A percentile compares a stretch with the other conserved stretches of the same genome.
phyloP scores from a whole-genome alignment of 108 stramenopile genomes.

The Skeletonema costatum region DNA sequence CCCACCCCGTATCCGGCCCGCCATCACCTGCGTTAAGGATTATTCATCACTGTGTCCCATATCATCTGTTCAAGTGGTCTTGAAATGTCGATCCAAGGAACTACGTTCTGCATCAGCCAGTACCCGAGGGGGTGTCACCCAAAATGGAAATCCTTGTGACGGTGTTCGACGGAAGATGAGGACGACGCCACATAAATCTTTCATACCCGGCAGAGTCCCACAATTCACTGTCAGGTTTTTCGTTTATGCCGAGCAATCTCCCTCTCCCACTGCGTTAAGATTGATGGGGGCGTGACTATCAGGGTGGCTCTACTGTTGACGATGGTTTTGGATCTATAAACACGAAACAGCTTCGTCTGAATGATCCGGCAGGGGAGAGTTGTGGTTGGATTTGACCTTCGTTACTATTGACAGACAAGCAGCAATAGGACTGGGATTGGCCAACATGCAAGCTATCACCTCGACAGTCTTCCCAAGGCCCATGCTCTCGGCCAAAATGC shows the following conservation, averaged over 20 bases:
- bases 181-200: conserved; percentile 27
- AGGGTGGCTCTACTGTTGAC: conserved; percentile 66
- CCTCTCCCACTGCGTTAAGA: conserved; percentile 69
- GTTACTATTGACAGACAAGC: background rate
- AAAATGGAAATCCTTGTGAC: conserved; percentile 33
- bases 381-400: background rate
- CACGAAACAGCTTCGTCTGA: conserved; percentile 3
- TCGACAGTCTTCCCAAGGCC: conserved; percentile 30
- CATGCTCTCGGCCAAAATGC: conserved; percentile 76
- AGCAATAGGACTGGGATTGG: conserved; percentile 37
- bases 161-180: background rate
- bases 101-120: conserved; percentile 71
- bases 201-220: conserved; percentile 71
- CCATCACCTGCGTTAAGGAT: conserved; percentile 53
- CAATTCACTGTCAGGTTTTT: conserved; percentile 48
- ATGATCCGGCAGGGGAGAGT: conserved; percentile 7
- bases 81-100: conserved; percentile 69
- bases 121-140: conserved; percentile 52
- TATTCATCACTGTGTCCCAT: conserved; percentile 66
- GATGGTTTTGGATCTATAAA: conserved; percentile 13
- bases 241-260: conserved; percentile 69
- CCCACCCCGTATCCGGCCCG: conserved; percentile 29
- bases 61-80: conserved; percentile 58
- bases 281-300: conserved; percentile 71
- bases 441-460: conserved; percentile 65